These are phyloP conservation scores for Cyclanthera cordifolia DNA, from an alignment of 306 rosid genomes.

Conservation along the genomic window DNA sequence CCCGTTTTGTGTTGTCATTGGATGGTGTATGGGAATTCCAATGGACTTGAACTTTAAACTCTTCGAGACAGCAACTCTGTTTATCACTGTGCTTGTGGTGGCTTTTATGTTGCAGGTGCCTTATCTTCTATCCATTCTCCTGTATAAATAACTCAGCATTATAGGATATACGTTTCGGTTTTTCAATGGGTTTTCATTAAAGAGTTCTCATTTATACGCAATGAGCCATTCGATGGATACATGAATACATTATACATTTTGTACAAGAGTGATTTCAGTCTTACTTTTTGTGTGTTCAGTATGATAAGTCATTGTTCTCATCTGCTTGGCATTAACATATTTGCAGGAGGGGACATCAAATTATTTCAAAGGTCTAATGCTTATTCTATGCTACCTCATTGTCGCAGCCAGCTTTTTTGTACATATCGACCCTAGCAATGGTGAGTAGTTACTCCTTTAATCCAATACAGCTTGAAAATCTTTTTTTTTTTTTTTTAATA, in stretches of 20 bases:
- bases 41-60: conserved; percentile 96
- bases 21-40: conserved; percentile 82
- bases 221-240: background rate
- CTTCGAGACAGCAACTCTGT: conserved; percentile 86
- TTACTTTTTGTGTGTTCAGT: background rate
- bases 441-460: conserved; percentile 33
- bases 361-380: conserved; percentile 92
- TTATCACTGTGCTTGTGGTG: conserved; percentile 80
- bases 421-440: conserved; percentile 64
- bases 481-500: too few relatives aligned
- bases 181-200: background rate
- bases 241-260: background rate
- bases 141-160: background rate
- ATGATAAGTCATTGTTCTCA: background rate
- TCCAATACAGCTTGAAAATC: background rate
- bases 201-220: background rate
- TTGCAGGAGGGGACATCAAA: conserved; percentile 85
- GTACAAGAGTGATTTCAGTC: background rate
- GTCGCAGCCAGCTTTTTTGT: conserved; percentile 92
- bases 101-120: conserved; percentile 88
- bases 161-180: background rate
- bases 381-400: conserved; percentile 78
- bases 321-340: background rate
- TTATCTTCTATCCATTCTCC: background rate
- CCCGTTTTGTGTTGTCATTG: conserved; percentile 89